phyloP scores from a whole-genome alignment of 208 protist genomes.

The Leishmania aethiopica region DNA sequence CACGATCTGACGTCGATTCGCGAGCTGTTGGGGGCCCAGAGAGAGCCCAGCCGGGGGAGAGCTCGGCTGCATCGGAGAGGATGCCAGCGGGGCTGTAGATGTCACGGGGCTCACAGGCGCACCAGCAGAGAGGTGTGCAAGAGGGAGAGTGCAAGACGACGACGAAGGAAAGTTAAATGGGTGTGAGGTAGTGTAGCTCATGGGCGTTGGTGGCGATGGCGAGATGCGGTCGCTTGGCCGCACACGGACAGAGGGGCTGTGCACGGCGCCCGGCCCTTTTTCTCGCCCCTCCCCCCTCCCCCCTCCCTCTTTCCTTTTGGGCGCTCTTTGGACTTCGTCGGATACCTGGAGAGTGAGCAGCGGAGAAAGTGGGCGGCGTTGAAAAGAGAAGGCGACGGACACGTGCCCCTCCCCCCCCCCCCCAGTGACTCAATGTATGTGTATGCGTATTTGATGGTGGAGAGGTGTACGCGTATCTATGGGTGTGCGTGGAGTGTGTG shows the following conservation, averaged over 20 bases:
- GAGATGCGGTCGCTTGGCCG: neutral
- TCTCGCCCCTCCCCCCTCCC: neutral
- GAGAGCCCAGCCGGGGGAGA: neutral
- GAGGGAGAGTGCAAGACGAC: neutral
- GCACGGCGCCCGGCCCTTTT: neutral
- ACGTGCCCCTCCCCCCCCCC: neutral
- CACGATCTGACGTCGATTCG: neutral
- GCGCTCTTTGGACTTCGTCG: neutral
- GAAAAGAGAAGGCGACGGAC: neutral
- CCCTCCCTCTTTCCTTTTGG: neutral
- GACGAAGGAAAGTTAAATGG: neutral
- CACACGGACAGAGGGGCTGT: neutral
- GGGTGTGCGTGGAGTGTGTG: neutral
- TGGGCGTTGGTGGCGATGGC: neutral
- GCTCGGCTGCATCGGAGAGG: neutral
- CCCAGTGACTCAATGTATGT: neutral
- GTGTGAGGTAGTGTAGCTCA: neutral
- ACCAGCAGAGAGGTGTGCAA: neutral
- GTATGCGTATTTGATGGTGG: neutral
- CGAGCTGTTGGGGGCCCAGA: neutral
- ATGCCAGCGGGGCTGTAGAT: neutral
- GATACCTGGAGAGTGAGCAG: neutral
- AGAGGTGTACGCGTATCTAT: constrained; percentile 2
- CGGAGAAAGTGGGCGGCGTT: neutral
- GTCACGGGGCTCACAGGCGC: neutral